Base-by-base conservation (phyloP, 2,329 filamentous ascomycete genomes). In the Didymella lethalis region DNA sequence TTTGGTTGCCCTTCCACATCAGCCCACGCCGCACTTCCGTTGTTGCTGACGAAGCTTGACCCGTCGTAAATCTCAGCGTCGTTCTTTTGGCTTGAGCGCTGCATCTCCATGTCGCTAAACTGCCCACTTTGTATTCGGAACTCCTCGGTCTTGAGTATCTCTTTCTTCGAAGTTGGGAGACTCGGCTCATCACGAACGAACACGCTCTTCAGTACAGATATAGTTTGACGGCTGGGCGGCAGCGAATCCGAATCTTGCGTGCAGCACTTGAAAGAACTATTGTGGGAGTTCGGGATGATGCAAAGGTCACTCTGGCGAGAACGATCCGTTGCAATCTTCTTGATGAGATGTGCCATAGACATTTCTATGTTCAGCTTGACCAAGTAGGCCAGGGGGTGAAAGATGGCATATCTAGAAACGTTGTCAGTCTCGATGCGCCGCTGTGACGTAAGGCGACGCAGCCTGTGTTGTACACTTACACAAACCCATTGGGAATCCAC, bases 351-450 rank as follows among this genome's bases (percentile, higher is more conserved):
- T 79, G 67, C 67, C 66, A 70, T 67, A 0, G 64, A 68, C 62
- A 70, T 56, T 28, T 70, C 67, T 12, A 70, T 82, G 58, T 81
- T 75, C 3, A 83, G 74, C 59, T 83, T 83, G 54, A 80, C 67
- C 26, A 81, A 70, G 63, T 80, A 83, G 1, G 77, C 80, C 1
- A 83, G 66, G 0, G 82, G 81, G 48, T 82, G 79, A 58, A 82
- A 80, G 55, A 82, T 79, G 10, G 81, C 72, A 62, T 81, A 83
- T 25, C 70, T 75, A 49, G 14, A 7, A n/a, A 8, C 7, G 1
- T 7, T 7, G 32, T 36, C 32, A 36, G 32, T 36, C 16, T n/a
- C 32, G 16, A 36, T 36, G 32, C 32, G 32, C 7, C 16, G 32
- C 32, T 8, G 32, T 36, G 16, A 8, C 3, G 29, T 4, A 23